Evolutionary conservation across 192 early-diverging fungal species (phyloP), one percentile per base, ranked within the genome.

Genomic region (Gamsiella multidivaricata): DNA sequence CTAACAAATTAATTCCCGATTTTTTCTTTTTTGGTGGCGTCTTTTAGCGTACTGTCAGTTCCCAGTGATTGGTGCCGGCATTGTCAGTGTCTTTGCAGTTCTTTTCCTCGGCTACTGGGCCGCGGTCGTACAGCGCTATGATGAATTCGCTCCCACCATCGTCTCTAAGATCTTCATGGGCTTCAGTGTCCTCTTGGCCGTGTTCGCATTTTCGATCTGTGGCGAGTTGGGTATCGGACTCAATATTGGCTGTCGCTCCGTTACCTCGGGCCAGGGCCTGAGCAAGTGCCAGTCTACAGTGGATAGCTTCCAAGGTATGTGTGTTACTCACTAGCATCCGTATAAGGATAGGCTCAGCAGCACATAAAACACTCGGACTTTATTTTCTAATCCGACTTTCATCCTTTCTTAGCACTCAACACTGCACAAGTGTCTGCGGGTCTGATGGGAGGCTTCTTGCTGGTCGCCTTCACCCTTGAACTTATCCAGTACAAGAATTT

Each of bases 201-300:
- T 78, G 22, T 25, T 78, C 12, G 32, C 74, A 9, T 78, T 78
- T 43, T 43, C 61, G 3, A 78, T 78, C 37, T 69, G 65, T 41
- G 74, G 60, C 14, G 74, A 78, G 45, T 69, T 78, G 20, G 74
- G 74, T 14, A 45, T 78, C n/a, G 74, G 74, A 17, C 36, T 78
- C 37, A 58, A 50, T 20, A 63, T 64, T 22, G 74, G 59, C 1
- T 78, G 74, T 41, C 17, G 28, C 14, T n/a, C 69, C 20, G 34
- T 52, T 11, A 29, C 61, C 25, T 42, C 56, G 1, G 54, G 47
- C 0, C 23, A 45, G 6, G 26, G 3, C 9, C 10, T 52, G 14
- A 45, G 34, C 36, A 32, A 33, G 8, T 78, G 74, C 20, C 59
- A 42, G 1, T 18, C 10, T 10, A 7, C 54, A 25, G 36, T 1